phyloP scores from a whole-genome alignment of 2,329 filamentous ascomycete species.

The Aspergillus sp. region DNA sequence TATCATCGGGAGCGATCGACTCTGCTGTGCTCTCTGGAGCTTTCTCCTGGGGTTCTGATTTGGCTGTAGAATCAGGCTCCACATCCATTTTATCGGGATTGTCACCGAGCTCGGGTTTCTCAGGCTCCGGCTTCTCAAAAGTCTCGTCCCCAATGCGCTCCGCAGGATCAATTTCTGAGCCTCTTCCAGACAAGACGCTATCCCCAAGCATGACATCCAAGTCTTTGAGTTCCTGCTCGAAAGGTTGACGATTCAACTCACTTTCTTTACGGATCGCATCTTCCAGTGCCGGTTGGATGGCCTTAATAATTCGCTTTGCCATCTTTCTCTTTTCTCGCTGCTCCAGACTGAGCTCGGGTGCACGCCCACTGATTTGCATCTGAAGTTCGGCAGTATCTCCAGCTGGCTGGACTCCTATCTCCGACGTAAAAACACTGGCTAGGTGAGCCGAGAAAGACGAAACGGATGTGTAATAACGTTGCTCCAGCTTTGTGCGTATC shows the following conservation, averaged over 20 bases:
- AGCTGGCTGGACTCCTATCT: constrained; percentile 51
- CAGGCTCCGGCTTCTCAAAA: constrained; percentile 37
- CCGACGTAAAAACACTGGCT: constrained; percentile 55
- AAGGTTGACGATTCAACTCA: constrained; percentile 70
- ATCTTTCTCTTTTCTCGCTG: constrained; percentile 78
- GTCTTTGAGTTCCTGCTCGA: constrained; percentile 69
- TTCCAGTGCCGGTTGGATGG: constrained; percentile 75
- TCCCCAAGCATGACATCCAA: constrained; percentile 71
- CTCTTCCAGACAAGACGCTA: constrained; percentile 57
- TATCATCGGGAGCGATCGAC: constrained; percentile 14
- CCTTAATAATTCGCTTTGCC: constrained; percentile 86
- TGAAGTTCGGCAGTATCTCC: constrained; percentile 48
- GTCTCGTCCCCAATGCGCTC: constrained; percentile 40
- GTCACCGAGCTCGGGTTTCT: constrained; percentile 46
- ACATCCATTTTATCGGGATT: constrained; percentile 28
- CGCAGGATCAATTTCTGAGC: constrained; percentile 46
- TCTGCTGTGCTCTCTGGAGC: constrained; percentile 10
- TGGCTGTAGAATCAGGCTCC: constrained; percentile 22
- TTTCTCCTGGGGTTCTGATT: constrained; percentile 27
- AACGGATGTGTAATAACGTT: constrained; percentile 61
- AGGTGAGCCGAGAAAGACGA: constrained; percentile 61
- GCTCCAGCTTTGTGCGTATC: constrained; percentile 54
- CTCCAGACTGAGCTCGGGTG: constrained; percentile 55
- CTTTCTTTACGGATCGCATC: constrained; percentile 75
- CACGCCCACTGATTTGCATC: constrained; percentile 51